Evolutionary conservation across 768 basidiomycete genomes (phyloP), one percentile per base, ranked within the genome.

Genomic region (Bullera alba): DNA sequence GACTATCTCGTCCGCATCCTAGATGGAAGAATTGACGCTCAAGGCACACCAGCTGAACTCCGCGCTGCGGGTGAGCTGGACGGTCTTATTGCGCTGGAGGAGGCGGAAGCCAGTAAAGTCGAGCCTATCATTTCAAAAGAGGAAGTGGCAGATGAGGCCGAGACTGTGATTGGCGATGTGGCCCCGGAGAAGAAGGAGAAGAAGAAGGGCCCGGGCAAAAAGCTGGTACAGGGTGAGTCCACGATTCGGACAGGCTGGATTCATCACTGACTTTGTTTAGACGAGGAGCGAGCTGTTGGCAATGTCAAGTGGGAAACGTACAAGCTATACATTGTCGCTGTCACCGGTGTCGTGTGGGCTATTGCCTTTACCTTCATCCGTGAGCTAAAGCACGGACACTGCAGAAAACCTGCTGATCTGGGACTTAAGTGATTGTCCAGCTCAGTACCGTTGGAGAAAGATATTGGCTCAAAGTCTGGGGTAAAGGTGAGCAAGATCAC

Each of bases 381-480:
- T 51, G 77, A 80, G 66, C 84, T 82, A 16, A 83, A 43, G 19
- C 22, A 48, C 62, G 2, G 72, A 66, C 27, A 59, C 61, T 38
- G 42, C 53, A 22, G 43, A 6, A n/a, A 2, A 37, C 25, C 26
- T 39, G 42, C 45, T 58, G 39, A 50, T 19, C 25, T 26, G 26
- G 16, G 14, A n/a, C n/a, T n/a, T n/a, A 36, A 69, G 65, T 67
- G 26, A 26, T 62, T 4, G 39, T 32, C 19, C 69, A 72, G 51
- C 28, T 58, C 12, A 42, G 55, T 22, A 54, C 52, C 7, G 42
- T 63, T 17, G 69, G 65, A 7, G 66, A 68, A 43, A 25, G 65
- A 42, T 68, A 51, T 4, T 89, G 86, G 86, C 83, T 89, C 61
- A 86, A 79, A 76, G 80, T 84, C 38, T 87, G 85, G 85, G 83